Evolutionary conservation across 179 eudicot genomes (phyloP).

Genomic region (Silene coronaria): DNA sequence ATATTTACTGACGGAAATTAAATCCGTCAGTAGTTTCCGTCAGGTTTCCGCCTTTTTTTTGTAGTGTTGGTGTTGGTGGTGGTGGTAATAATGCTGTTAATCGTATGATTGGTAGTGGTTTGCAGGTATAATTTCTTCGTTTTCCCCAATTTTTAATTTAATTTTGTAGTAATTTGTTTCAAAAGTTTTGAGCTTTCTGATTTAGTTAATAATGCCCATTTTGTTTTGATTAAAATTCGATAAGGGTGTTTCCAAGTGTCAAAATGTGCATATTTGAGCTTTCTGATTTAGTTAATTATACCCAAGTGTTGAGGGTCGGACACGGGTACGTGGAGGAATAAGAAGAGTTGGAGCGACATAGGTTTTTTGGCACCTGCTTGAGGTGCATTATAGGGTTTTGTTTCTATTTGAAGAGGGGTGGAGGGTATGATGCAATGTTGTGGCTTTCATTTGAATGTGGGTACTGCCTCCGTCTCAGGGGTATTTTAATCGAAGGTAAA

Average conservation of each 20-base stretch:
- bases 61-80: slow-evolving; percentile 97
- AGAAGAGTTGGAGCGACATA: too few species aligned
- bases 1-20: too few species aligned
- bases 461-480: too few species aligned
- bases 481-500: too few species aligned
- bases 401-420: not conserved
- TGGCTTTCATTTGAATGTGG: not conserved
- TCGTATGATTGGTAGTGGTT: slow-evolving; percentile 94
- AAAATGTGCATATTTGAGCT: too few species aligned
- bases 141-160: not conserved
- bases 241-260: too few species aligned
- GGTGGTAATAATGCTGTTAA: slow-evolving; percentile 99
- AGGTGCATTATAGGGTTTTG: not conserved
- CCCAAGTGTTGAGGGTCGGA: too few species aligned
- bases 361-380: too few species aligned
- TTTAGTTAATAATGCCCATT: not conserved
- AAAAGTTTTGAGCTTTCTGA: not conserved
- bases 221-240: not conserved
- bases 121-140: slow-evolving; percentile 46
- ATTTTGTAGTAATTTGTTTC: not conserved
- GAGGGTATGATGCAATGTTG: not conserved
- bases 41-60: too few species aligned
- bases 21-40: too few species aligned
- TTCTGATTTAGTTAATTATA: too few species aligned
- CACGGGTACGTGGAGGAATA: too few species aligned